Conservation (phyloP, 2,329 filamentous ascomycete species). For the Teratosphaeria gauchensis region DNA sequence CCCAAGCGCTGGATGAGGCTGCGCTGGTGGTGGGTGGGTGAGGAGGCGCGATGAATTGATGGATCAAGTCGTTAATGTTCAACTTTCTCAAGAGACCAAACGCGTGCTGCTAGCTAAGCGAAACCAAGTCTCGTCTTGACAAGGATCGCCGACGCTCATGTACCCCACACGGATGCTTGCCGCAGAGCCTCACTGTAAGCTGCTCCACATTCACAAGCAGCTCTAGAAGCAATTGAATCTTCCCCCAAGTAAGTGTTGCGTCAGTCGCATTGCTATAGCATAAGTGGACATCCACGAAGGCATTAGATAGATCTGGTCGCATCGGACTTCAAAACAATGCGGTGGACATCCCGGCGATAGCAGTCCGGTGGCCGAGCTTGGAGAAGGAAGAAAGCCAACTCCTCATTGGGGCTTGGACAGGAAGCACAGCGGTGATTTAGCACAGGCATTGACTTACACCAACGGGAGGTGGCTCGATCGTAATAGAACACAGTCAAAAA, state of each 20-base stretch:
- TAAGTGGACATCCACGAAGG: too few species aligned
- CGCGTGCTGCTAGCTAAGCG: not conserved
- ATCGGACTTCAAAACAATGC: not conserved
- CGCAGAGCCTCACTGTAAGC: slow-evolving; percentile 1
- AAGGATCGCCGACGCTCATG: not conserved
- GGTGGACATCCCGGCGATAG: not conserved
- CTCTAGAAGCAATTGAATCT: too few species aligned
- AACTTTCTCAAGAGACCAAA: not conserved
- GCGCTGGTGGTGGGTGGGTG: not conserved
- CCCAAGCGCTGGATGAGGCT: not conserved
- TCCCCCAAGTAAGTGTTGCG: not conserved
- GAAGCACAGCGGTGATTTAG: too few species aligned
- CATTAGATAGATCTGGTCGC: too few species aligned
- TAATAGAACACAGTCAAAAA: slow-evolving; percentile 1
- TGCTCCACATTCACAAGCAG: not conserved
- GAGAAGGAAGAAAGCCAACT: not conserved
- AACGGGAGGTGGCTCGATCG: too few species aligned
- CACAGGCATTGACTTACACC: too few species aligned
- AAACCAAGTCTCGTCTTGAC: not conserved
- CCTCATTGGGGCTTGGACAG: not conserved
- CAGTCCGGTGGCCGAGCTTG: not conserved
- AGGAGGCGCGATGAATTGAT: not conserved
- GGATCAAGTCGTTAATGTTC: not conserved
- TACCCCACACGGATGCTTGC: not conserved
- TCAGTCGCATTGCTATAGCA: not conserved